A percentile compares a stretch with the other conserved stretches of the same genome.
Conservation (phyloP, 1,284 basidiomycete genomes). For the Fomitiporia mediterranea region DNA sequence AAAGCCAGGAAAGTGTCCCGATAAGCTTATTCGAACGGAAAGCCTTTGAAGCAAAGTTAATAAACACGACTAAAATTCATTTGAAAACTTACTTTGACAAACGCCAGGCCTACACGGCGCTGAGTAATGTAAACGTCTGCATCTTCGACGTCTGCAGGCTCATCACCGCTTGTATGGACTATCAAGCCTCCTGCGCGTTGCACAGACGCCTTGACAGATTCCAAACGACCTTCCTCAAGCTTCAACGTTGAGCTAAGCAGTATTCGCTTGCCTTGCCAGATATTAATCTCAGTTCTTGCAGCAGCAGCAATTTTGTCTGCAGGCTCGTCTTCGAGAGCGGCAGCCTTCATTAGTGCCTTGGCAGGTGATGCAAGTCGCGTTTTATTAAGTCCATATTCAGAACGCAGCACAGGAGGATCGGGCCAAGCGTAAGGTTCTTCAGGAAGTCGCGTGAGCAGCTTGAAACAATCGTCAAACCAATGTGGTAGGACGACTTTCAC, state of each 20-base stretch:
- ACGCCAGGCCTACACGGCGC: constrained; percentile 63
- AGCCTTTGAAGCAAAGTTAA: constrained; percentile 41
- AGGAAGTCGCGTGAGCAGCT: constrained; percentile 54
- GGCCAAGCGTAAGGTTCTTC: constrained; percentile 72
- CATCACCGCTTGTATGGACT: constrained; percentile 38
- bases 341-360: constrained; percentile 40
- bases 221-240: constrained; percentile 42
- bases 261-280: constrained; percentile 51
- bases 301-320: constrained; percentile 9
- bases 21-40: constrained; percentile 56
- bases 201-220: constrained; percentile 55
- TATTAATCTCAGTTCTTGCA: constrained; percentile 23
- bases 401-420: constrained; percentile 47
- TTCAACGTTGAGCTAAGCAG: constrained; percentile 55
- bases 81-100: constrained; percentile 47
- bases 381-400: constrained; percentile 24
- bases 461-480: constrained; percentile 80
- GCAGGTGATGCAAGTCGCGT: constrained; percentile 36
- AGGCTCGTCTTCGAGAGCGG: constrained; percentile 19
- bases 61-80: constrained; percentile 23
- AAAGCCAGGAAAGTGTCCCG: constrained; percentile 78
- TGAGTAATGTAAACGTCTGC: constrained; percentile 69
- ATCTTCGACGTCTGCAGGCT: constrained; percentile 35
- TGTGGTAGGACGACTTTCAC: constrained; percentile 70
- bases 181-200: constrained; percentile 51